phyloP scores from a whole-genome alignment of 2,329 filamentous ascomycete species.

The Colletotrichum phormii region DNA sequence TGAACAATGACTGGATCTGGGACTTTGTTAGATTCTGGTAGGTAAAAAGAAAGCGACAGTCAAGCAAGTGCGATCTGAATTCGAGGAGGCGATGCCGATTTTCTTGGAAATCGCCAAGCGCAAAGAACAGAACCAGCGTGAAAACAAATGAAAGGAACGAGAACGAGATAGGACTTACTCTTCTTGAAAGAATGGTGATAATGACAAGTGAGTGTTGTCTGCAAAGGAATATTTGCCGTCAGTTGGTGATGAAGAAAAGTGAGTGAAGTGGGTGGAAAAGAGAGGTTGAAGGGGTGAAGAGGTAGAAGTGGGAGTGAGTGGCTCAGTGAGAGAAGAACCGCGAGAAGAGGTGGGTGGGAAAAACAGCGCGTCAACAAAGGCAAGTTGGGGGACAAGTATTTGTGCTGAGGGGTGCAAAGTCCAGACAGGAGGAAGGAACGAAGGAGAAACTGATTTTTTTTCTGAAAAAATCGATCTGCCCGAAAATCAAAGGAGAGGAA shows the following conservation, averaged over 20 bases:
- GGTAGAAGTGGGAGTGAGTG: neutral
- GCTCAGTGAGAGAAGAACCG: conserved; percentile 4
- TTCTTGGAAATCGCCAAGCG: neutral
- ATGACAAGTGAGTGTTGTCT: conserved; percentile 5
- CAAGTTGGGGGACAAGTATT: neutral
- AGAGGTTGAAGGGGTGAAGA: neutral
- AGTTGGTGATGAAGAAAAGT: conserved; percentile 8
- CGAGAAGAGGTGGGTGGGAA: neutral
- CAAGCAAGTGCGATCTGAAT: neutral
- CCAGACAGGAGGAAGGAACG: conserved; percentile 13
- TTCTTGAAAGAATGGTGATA: neutral
- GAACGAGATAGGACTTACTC: conserved; percentile 12
- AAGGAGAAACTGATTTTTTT: neutral
- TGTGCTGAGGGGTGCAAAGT: neutral
- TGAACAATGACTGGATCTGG: neutral
- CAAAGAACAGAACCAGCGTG: neutral
- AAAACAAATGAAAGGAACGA: neutral
- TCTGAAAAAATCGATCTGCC: neutral
- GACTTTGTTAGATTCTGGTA: neutral
- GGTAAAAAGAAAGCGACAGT: neutral
- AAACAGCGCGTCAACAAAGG: conserved; percentile 17
- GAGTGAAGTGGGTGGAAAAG: neutral
- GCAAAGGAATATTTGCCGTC: neutral
- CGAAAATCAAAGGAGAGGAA: neutral
- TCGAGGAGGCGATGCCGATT: neutral